These are phyloP conservation scores for Ustilago hordei DNA, from an alignment of 1,284 basidiomycete genomes.

Conservation along the genomic window DNA sequence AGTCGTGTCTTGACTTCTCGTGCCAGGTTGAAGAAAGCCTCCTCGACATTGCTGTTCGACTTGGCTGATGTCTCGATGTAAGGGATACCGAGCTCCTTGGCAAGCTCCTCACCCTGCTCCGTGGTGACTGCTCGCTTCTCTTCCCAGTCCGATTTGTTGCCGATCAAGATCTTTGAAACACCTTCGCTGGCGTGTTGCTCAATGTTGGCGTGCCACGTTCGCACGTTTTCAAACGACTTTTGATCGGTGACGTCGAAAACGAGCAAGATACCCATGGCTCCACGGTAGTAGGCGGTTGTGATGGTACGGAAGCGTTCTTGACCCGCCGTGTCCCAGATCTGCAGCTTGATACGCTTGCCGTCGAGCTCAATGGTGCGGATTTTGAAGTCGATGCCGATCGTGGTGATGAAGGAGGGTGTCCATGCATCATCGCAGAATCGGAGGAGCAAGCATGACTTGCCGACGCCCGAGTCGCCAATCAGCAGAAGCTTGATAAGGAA, in stretches of 20 bases:
- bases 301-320: constrained; percentile 99
- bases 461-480: constrained; percentile 73
- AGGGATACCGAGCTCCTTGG: constrained; percentile 87
- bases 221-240: constrained; percentile 97
- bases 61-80: constrained; percentile 99
- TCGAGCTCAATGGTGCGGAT: constrained; percentile 97
- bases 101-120: constrained; percentile 79
- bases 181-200: constrained; percentile 99
- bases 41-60: constrained; percentile 96
- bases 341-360: constrained; percentile 94
- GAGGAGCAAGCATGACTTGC: constrained; percentile 96
- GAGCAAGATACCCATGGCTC: constrained; percentile 98
- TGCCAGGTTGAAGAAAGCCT: constrained; percentile 97
- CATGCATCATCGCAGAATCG: constrained; percentile 99
- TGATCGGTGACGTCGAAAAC: constrained; percentile 99
- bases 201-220: constrained; percentile 98
- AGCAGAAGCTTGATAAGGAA: constrained; percentile 66
- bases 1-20: constrained; percentile 84
- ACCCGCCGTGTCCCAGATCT: constrained; percentile 99
- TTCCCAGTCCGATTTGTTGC: constrained; percentile 99
- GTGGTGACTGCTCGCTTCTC: constrained; percentile 93
- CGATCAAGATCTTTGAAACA: constrained; percentile 98
- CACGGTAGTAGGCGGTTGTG: constrained; percentile 99
- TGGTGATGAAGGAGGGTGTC: constrained; percentile 99
- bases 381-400: constrained; percentile 79